Percentiles rank a stretch among this genome's conserved stretches.
These are phyloP conservation scores for Vigna mungo DNA, from an alignment of 306 rosid genomes.

Conservation along the genomic window DNA sequence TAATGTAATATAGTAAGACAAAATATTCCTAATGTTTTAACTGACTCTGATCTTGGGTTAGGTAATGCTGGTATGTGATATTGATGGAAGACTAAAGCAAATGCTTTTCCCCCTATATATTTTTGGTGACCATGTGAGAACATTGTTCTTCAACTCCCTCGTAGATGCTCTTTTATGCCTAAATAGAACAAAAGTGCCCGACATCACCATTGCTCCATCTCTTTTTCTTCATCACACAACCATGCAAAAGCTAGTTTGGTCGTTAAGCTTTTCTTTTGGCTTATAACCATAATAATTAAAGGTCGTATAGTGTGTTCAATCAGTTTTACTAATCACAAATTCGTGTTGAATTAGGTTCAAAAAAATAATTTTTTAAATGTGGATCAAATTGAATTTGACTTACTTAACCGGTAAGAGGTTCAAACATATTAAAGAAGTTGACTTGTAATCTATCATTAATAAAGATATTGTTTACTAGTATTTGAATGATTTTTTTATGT, in stretches of 20 bases:
- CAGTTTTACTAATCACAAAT: too few species aligned
- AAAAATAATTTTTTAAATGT: too few species aligned
- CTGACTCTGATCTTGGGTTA: conserved; percentile 38
- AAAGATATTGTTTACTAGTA: too few species aligned
- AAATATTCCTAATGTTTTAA: conserved; percentile 45
- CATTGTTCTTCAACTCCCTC: conserved; percentile 44
- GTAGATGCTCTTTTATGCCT: conserved; percentile 29
- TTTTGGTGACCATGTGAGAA: conserved; percentile 47
- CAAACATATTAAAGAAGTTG: too few species aligned
- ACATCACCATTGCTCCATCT: conserved; percentile 39
- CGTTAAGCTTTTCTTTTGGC: conserved; percentile 10
- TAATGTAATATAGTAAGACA: conserved; percentile 37
- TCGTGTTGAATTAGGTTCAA: too few species aligned
- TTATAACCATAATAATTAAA: too few species aligned
- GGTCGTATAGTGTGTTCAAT: too few species aligned
- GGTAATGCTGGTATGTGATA: conserved; percentile 49
- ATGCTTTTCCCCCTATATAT: conserved; percentile 35
- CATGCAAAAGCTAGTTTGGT: conserved; percentile 23
- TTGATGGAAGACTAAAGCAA: conserved; percentile 47
- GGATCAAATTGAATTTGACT: too few species aligned
- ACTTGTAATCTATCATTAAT: too few species aligned
- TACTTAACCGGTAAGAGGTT: too few species aligned
- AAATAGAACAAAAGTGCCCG: conserved; percentile 37
- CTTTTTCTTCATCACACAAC: conserved; percentile 16
- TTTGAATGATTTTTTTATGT: too few species aligned